These are phyloP conservation scores for Epichloe coenophiala DNA, from an alignment of 2,329 filamentous ascomycete species.

Conservation along the genomic window DNA sequence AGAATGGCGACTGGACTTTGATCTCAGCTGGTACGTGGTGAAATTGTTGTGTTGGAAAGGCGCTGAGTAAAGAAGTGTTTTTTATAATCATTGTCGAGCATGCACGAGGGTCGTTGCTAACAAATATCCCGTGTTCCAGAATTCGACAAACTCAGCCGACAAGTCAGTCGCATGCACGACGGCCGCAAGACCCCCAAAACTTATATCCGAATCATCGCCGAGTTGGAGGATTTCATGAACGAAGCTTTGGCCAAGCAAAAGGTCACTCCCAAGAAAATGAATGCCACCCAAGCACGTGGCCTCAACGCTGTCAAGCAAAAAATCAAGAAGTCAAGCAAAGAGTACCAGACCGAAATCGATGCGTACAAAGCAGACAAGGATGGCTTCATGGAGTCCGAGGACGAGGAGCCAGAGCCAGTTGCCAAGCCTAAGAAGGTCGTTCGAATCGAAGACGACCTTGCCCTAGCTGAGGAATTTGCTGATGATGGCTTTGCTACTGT, in stretches of 20 bases:
- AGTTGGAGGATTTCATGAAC: constrained; percentile 88
- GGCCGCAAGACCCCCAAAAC: constrained; percentile 72
- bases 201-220: constrained; percentile 85
- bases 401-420: constrained; percentile 52
- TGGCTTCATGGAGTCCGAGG: constrained; percentile 73
- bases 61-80: not conserved
- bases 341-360: constrained; percentile 78
- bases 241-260: constrained; percentile 94
- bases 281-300: constrained; percentile 83
- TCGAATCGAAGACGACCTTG: constrained; percentile 29
- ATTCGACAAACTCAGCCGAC: constrained; percentile 87
- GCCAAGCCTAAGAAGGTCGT: constrained; percentile 28
- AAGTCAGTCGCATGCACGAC: constrained; percentile 65
- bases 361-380: constrained; percentile 77
- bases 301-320: constrained; percentile 94
- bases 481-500: constrained; percentile 85
- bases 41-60: not conserved
- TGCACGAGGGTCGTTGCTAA: constrained; percentile 5
- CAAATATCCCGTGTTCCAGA: constrained; percentile 36
- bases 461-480: constrained; percentile 43
- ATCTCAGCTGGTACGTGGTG: constrained; percentile 64
- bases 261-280: constrained; percentile 96
- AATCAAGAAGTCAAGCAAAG: constrained; percentile 98
- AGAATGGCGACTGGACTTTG: constrained; percentile 94
- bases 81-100: not conserved